Evolutionary conservation across 768 basidiomycete species (phyloP).

Genomic region (Podaxis sp.): DNA sequence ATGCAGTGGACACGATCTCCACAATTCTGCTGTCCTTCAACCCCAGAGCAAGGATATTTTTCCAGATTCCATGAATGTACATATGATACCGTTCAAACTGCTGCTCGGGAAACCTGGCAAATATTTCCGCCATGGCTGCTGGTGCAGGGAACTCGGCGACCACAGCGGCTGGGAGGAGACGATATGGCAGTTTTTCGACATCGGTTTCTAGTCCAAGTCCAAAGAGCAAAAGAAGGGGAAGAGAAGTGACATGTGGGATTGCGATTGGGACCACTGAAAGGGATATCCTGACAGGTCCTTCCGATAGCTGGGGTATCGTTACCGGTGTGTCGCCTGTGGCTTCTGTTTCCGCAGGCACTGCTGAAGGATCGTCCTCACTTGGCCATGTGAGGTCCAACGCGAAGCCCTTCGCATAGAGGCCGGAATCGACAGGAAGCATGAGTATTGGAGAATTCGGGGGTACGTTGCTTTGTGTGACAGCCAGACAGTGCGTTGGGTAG

Average conservation of each 20-base stretch:
- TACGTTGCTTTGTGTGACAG: conserved; percentile 36
- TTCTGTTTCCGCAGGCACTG: conserved; percentile 28
- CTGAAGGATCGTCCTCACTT: conserved; percentile 7
- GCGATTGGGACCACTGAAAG: conserved; percentile 51
- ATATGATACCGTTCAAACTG: conserved; percentile 35
- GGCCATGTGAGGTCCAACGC: conserved; percentile 30
- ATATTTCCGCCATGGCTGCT: conserved; percentile 53
- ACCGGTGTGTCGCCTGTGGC: conserved; percentile 34
- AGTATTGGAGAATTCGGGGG: conserved; percentile 30
- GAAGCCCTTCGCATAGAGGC: conserved; percentile 43
- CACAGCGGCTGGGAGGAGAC: conserved; percentile 53
- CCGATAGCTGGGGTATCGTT: conserved; percentile 29
- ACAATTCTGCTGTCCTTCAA: conserved; percentile 44
- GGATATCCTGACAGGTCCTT: conserved; percentile 36
- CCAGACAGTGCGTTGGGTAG: conserved; percentile 57
- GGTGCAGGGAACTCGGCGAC: conserved; percentile 64
- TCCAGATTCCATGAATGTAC: conserved; percentile 65
- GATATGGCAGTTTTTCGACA: conserved; percentile 44
- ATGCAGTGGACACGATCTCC: conserved; percentile 56
- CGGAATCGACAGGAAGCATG: conserved; percentile 53
- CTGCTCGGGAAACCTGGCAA: conserved; percentile 40
- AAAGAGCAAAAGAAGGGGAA: conserved; percentile 60
- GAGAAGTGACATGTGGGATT: conserved; percentile 54
- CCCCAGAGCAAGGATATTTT: conserved; percentile 58
- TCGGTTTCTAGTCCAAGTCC: conserved; percentile 53